Base-by-base conservation (phyloP, 2,329 filamentous ascomycete genomes). In the Aspergillus fructus region DNA sequence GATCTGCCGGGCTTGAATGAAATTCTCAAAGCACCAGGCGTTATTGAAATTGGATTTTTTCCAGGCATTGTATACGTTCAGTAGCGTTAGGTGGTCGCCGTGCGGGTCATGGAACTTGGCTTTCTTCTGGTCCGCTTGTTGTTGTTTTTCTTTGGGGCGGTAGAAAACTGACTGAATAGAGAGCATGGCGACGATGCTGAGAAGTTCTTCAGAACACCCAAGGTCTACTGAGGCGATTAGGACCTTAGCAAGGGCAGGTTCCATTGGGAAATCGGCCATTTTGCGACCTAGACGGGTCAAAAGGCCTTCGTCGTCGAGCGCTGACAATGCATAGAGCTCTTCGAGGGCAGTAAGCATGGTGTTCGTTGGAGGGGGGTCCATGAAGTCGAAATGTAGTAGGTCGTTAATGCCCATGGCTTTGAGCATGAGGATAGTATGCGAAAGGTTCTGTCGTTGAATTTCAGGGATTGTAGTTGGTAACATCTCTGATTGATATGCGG, bases 321-420 rank as follows among this genome's bases (percentile, higher is more conserved):
- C 93, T 3, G 89, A 91, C 11, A 99, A 80, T 0, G 92, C 91
- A 69, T 99, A 99, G 0, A 99, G 81, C 71, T 97, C 94, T 76
- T 99, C 96, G 3, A 99, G 80, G 0, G 94, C 94, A 49, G 92
- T 96, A 62, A 99, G 83, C 91, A 97, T 97, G 12, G 94, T 97
- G 68, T 97, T 97, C 30, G 94, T 94, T 0, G 94, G 94, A 0
- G 94, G 94, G 0, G 94, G 93, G 68, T 99, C 94, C 93, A 99
- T 97, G 68, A 99, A 99, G 76, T 97, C 93, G 68, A 99, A 99
- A 70, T 96, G 92, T 12, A 99, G 82, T 1, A 99, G 81, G 70
- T 99, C 94, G 70, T 99, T 97, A 74, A 99, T 97, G 3, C 96
- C 94, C 92, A 99, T 97, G 0, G 94, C 94, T 73, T 99, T 99